Percentiles rank a stretch among this genome's conserved stretches.
Conservation (phyloP, 768 basidiomycete genomes). For the Boletus speciosus region DNA sequence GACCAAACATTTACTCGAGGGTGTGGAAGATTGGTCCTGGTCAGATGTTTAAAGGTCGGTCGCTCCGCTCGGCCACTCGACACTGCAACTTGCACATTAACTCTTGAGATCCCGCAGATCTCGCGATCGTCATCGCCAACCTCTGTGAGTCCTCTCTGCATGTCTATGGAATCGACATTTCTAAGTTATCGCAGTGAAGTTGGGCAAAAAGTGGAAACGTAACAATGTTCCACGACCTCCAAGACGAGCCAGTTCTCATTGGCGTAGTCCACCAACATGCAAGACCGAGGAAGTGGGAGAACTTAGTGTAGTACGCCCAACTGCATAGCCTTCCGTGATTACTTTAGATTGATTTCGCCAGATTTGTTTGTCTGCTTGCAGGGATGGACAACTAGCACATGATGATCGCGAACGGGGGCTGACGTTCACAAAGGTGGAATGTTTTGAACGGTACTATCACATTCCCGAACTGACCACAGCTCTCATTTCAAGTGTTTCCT, state of each 20-base stretch:
- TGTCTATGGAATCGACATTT: not conserved
- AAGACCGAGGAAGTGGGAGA: slow-evolving; percentile 9
- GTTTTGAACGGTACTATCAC: not conserved
- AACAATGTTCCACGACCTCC: not conserved
- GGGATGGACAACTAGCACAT: slow-evolving; percentile 21
- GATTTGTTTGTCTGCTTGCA: slow-evolving; percentile 29
- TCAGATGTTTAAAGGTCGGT: slow-evolving; percentile 15
- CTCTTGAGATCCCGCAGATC: not conserved
- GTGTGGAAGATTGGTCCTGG: slow-evolving; percentile 13
- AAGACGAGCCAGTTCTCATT: slow-evolving; percentile 8
- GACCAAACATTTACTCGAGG: slow-evolving; percentile 16
- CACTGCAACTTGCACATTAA: not conserved
- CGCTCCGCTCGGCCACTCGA: not conserved
- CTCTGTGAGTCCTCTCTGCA: slow-evolving; percentile 8
- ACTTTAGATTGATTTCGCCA: not conserved
- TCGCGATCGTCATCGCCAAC: slow-evolving; percentile 1
- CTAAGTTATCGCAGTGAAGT: slow-evolving; percentile 3
- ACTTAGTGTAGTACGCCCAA: slow-evolving; percentile 16
- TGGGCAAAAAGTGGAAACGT: not conserved
- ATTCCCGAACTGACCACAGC: not conserved
- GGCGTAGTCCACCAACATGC: slow-evolving; percentile 3
- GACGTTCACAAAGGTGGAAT: slow-evolving; percentile 27
- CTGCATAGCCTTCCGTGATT: not conserved
- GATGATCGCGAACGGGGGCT: slow-evolving; percentile 16
- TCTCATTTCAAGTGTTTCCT: slow-evolving; percentile 18